A percentile compares a stretch with the other conserved stretches of the same genome.
phyloP scores from a whole-genome alignment of 179 eudicot species.

The Drosera spatulata region DNA sequence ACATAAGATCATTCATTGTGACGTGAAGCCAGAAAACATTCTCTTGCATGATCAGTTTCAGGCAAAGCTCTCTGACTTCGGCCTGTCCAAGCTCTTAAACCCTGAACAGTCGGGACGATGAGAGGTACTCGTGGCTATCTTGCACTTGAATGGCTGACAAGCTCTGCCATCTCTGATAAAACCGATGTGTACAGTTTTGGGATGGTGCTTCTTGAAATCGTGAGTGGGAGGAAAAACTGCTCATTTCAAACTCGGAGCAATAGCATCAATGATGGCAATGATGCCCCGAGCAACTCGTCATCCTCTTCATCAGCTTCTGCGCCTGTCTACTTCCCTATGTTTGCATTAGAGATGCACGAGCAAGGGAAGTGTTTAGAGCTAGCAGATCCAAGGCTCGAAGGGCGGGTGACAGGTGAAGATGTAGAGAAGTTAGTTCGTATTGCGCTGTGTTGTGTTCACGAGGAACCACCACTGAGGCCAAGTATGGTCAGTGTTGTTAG shows the following conservation, averaged over 20 bases:
- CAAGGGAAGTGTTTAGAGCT: constrained; percentile 55
- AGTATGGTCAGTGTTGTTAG: too few relatives aligned
- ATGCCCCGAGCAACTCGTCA: constrained; percentile 14
- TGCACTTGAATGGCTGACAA: constrained; percentile 85
- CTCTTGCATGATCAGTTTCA: constrained; percentile 43
- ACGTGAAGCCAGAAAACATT: constrained; percentile 77
- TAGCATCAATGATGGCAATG: constrained; percentile 25
- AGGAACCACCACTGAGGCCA: constrained; percentile 32
- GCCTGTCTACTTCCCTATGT: constrained; percentile 44
- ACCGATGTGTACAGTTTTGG: constrained; percentile 79
- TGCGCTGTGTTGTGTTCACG: constrained; percentile 67
- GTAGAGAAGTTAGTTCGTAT: constrained; percentile 54
- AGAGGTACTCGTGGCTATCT: constrained; percentile 83
- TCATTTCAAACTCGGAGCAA: constrained; percentile 22
- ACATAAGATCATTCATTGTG: constrained; percentile 68
- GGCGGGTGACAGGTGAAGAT: constrained; percentile 43
- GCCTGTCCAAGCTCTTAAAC: constrained; percentile 53
- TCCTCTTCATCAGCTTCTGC: constrained; percentile 21
- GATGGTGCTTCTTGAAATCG: constrained; percentile 29
- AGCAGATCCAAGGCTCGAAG: constrained; percentile 52
- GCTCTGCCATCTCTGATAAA: constrained; percentile 61
- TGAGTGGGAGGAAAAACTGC: constrained; percentile 49
- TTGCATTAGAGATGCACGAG: constrained; percentile 71
- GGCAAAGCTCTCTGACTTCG: constrained; percentile 65
- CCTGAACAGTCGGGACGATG: constrained; percentile 68